Evolutionary conservation across 179 eudicot species (phyloP), one percentile per base, ranked within the genome.

Genomic region (Beta corolliflora): DNA sequence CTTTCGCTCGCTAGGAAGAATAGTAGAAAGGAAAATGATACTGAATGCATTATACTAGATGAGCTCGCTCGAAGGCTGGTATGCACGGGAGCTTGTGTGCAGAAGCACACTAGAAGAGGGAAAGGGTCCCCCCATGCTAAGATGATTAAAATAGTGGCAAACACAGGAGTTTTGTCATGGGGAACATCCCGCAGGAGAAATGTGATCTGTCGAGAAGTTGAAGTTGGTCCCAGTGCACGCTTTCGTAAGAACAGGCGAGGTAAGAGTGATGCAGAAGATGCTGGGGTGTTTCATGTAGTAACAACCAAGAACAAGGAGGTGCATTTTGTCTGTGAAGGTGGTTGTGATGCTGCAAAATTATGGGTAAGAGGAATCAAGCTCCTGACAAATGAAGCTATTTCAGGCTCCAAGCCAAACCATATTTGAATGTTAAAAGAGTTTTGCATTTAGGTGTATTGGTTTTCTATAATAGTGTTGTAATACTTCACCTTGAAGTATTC

Each of bases 301-400:
- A 95, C 98, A 18, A 81, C 84, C 44, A 91, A 82, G 88, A 91
- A 94, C 74, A 95, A 91, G 86, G 99, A 94, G 83, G 92, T 96
- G 88, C 97, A 94, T 86, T 96, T 96, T 76, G 90, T 90, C 77
- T 90, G 91, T 75, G 90, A 89, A 15, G 98, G 98, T 58, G 97
- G 98, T 23, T 44, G 66, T 25, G 97, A 94, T 71, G 87, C 80
- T 82, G 97, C 99, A 7, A 85, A 91, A 89, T 29, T 94, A 73
- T 94, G 99, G 99, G 97, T 91, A 52, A 89, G 98, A 75, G 99
- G 99, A 58, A 94, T 95, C 66, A 88, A 88, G 89, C 91, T 95
- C 69, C 89, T 95, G 29, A 92, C 94, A 3, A 86, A 65, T 79
- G 91, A 90, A 64, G 93, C 86, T 76, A 77, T 73, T 18, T 82